Evolutionary conservation across 805 yeast species (phyloP).

Genomic region (Candida caryicola): DNA sequence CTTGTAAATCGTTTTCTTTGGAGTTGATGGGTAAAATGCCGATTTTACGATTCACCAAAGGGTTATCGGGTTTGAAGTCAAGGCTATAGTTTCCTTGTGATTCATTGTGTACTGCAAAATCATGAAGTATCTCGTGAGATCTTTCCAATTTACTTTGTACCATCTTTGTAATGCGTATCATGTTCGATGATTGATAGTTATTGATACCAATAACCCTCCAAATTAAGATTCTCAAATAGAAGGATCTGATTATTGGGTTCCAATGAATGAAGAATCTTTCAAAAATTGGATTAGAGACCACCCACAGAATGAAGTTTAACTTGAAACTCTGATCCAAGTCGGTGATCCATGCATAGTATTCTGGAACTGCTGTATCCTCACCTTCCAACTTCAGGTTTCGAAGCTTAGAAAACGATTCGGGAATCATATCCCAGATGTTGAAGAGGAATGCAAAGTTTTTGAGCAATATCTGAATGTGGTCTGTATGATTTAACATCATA

Average conservation of each 20-base stretch:
- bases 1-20: slow-evolving; percentile 16
- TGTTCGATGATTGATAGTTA: slow-evolving; percentile 33
- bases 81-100: slow-evolving; percentile 13
- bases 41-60: slow-evolving; percentile 48
- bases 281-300: slow-evolving; percentile 53
- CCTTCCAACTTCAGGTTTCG: slow-evolving; percentile 4
- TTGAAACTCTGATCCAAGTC: slow-evolving; percentile 41
- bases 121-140: slow-evolving; percentile 23
- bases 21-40: slow-evolving; percentile 37
- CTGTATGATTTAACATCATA: slow-evolving; percentile 56
- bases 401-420: slow-evolving; percentile 29
- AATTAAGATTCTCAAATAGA: slow-evolving; percentile 61
- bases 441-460: slow-evolving; percentile 65
- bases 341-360: slow-evolving; percentile 36
- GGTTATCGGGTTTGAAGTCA: slow-evolving; percentile 35
- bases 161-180: slow-evolving; percentile 27
- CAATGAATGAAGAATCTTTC: slow-evolving; percentile 66
- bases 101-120: slow-evolving; percentile 24
- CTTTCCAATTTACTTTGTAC: slow-evolving; percentile 30
- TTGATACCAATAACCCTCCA: slow-evolving; percentile 58
- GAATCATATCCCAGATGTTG: slow-evolving; percentile 71
- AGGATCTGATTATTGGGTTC: slow-evolving; percentile 72
- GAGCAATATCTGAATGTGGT: slow-evolving; percentile 59
- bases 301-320: slow-evolving; percentile 51
- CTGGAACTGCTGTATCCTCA: slow-evolving; percentile 7